Base-by-base conservation (phyloP, 2,329 filamentous ascomycete genomes). In the Penicillium sclerotigenum region DNA sequence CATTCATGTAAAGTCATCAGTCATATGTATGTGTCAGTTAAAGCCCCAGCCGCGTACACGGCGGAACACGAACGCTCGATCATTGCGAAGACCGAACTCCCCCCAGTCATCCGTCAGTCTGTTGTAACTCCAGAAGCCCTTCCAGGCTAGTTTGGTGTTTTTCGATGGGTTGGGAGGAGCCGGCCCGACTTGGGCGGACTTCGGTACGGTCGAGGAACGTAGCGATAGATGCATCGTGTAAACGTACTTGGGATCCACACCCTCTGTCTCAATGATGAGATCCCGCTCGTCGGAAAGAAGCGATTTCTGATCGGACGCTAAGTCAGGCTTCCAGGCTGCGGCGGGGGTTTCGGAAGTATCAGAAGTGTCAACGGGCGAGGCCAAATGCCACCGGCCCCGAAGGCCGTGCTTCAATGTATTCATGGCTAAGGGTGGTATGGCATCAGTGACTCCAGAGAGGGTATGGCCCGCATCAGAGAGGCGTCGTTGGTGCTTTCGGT, bases 121-220 rank as follows among this genome's bases (percentile, higher is more conserved):
- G 70, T 97, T 96, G 70, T 95, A 93, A 76, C 87, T 93, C 84
- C 90, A 96, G 71, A 92, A 97, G 0, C 89, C 88, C 66, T 88
- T 88, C 93, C 94, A 99, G 0, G 80, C 77, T 48, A 99, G 75
- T 75, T 95, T 96, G 59, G 93, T 97, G 68, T 95, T 96, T 69
- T 86, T 85, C 0, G 86, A 79, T 1, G 79, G 77, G 47, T 75
- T 76, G 8, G 66, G 59, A 34, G 63, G 60, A 11, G 63, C 36
- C 16, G 56, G 50, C 14, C 55, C 60, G 11, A 63, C 41, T 0
- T 81, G 82, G 60, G 81, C 83, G 7, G 68, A 66, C 29, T 71
- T 67, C 13, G 84, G 82, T 0, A 87, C 83, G 60, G 81, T 86
- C 0, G 73, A 60, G 1, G 73, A 77, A 40, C 84, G 84, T 29